Conservation (phyloP, 768 basidiomycete species). For the Amanita rubescens region DNA sequence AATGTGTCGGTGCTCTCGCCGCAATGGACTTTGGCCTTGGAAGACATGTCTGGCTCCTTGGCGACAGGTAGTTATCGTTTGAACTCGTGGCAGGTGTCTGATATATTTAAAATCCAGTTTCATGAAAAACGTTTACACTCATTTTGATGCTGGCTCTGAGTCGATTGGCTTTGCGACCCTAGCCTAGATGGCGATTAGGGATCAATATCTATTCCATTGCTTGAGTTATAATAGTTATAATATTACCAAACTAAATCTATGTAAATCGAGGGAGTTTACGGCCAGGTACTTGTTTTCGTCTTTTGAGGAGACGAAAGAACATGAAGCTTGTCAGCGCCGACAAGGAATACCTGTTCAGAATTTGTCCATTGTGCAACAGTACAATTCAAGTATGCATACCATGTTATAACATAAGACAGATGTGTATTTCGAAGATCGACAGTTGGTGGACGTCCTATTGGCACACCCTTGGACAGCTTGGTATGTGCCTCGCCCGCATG, state of each 20-base stretch:
- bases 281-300: constrained; percentile 41
- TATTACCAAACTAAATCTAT: constrained; percentile 9
- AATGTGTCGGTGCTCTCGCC: constrained; percentile 45
- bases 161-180: constrained; percentile 32
- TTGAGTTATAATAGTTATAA: not conserved
- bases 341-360: constrained; percentile 68
- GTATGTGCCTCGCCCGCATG: constrained; percentile 67
- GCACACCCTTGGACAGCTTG: constrained; percentile 61
- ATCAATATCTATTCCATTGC: not conserved
- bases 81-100: not conserved
- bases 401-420: constrained; percentile 90
- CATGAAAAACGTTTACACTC: constrained; percentile 37
- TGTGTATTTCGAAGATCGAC: constrained; percentile 93
- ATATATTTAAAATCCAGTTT: constrained; percentile 19
- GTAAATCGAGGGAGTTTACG: constrained; percentile 52
- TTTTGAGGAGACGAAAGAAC: constrained; percentile 62
- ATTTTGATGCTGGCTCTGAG: constrained; percentile 29
- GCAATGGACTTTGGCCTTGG: constrained; percentile 26
- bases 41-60: not conserved
- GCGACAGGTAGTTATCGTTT: not conserved
- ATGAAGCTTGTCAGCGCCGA: constrained; percentile 80
- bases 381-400: constrained; percentile 40
- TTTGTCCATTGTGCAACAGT: constrained; percentile 1
- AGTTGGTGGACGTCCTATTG: constrained; percentile 74
- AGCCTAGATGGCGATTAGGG: constrained; percentile 3